phyloP scores from a whole-genome alignment of 148 eudicot species.

The Mesembryanthemum crystallinum region DNA sequence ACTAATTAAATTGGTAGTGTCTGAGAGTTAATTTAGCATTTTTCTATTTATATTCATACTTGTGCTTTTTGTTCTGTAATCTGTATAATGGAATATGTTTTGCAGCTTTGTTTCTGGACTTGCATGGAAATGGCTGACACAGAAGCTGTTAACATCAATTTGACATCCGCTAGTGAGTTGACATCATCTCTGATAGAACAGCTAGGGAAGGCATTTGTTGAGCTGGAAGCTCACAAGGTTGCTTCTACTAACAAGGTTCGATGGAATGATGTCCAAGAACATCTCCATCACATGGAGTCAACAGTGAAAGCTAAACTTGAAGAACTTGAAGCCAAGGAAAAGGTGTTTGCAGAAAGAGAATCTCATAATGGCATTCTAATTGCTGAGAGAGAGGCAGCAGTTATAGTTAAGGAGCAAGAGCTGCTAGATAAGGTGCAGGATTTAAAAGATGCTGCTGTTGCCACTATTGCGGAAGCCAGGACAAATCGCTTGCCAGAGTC shows the following conservation, averaged over 20 bases:
- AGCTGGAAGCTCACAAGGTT: conserved; percentile 44
- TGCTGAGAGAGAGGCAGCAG: conserved; percentile 45
- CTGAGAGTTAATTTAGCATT: neutral
- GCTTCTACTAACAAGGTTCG: conserved; percentile 25
- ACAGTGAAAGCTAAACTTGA: conserved; percentile 35
- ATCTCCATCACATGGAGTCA: conserved; percentile 43
- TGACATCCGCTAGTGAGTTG: conserved; percentile 29
- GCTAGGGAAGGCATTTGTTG: conserved; percentile 45
- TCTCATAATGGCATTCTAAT: conserved; percentile 31
- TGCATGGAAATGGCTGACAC: conserved; percentile 39
- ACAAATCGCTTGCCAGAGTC: conserved; percentile 29
- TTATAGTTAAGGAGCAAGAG: conserved; percentile 56
- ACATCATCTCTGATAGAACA: conserved; percentile 43
- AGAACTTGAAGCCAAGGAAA: conserved; percentile 50
- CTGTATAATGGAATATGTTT: neutral
- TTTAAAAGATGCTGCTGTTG: conserved; percentile 61
- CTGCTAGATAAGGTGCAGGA: conserved; percentile 55
- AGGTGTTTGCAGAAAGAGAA: conserved; percentile 41
- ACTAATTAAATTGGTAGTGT: neutral
- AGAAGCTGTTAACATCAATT: conserved; percentile 24
- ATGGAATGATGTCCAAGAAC: conserved; percentile 44
- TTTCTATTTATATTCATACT: neutral
- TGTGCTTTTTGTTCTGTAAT: conserved; percentile 12
- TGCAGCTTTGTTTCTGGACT: conserved; percentile 26
- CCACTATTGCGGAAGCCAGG: conserved; percentile 49